Conservation (phyloP, 1,284 basidiomycete species). For the Puccinia horiana region DNA sequence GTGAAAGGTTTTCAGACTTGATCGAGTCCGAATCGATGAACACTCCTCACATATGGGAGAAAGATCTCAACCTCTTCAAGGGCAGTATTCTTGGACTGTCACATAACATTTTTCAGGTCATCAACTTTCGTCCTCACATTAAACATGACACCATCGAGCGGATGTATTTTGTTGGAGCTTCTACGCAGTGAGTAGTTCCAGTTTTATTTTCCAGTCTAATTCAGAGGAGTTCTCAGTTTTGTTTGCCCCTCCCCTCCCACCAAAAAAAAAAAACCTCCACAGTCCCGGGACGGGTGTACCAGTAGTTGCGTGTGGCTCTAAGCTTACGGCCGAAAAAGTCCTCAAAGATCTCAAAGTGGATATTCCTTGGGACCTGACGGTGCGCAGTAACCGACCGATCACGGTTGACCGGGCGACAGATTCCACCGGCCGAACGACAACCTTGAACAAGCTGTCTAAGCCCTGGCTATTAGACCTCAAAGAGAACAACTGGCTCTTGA, state of each 20-base stretch:
- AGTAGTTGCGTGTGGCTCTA: constrained; percentile 53
- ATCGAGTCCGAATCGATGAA: constrained; percentile 56
- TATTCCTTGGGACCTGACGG: constrained; percentile 33
- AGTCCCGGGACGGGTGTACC: constrained; percentile 59
- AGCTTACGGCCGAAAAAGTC: constrained; percentile 54
- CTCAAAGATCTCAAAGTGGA: constrained; percentile 52
- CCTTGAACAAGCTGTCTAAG: constrained; percentile 27
- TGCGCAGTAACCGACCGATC: constrained; percentile 31
- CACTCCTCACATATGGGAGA: constrained; percentile 59
- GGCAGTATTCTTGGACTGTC: constrained; percentile 60
- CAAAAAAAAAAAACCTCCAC: constrained; percentile 47
- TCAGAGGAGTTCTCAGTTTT: neutral
- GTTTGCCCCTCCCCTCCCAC: constrained; percentile 48
- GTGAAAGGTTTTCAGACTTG: constrained; percentile 51
- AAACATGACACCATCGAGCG: constrained; percentile 53
- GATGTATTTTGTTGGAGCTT: constrained; percentile 47
- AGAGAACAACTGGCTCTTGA: constrained; percentile 17
- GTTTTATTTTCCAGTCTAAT: neutral
- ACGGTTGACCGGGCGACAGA: constrained; percentile 5
- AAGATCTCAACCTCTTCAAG: constrained; percentile 59
- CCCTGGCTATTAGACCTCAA: neutral
- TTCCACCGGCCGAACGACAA: constrained; percentile 19
- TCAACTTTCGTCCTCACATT: constrained; percentile 57
- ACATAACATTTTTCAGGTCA: constrained; percentile 59
- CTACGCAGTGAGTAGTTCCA: constrained; percentile 28